Conservation (phyloP, 495 filamentous ascomycete species). For the Lophiostoma macrostomum region DNA sequence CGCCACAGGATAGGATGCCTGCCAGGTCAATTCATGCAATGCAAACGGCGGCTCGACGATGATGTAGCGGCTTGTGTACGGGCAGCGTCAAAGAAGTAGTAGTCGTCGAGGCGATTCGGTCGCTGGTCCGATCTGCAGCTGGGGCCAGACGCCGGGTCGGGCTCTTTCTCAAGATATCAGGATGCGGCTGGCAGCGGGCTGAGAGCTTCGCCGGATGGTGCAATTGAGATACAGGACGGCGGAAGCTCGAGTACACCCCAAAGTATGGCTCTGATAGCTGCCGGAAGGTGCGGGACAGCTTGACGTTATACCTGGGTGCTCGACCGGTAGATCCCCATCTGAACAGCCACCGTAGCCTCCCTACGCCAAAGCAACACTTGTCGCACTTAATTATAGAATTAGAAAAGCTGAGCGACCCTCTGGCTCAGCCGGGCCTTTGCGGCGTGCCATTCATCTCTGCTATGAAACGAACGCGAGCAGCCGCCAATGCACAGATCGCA, state of each 20-base stretch:
- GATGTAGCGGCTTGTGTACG: not conserved
- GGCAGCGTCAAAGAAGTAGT: not conserved
- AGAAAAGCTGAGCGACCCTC: not conserved
- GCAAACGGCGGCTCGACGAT: not conserved
- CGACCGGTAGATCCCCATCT: not conserved
- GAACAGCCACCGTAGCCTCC: not conserved
- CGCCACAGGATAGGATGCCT: not conserved
- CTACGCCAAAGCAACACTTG: not conserved
- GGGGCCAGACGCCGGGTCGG: too few relatives aligned
- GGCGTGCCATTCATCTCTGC: not conserved
- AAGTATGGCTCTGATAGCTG: too few relatives aligned
- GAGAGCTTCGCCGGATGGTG: too few relatives aligned
- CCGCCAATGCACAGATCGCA: slow-evolving; percentile 4
- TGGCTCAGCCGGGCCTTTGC: not conserved
- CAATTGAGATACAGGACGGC: not conserved
- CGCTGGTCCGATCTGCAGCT: not conserved
- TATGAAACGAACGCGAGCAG: not conserved
- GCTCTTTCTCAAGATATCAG: too few relatives aligned
- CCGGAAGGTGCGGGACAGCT: not conserved
- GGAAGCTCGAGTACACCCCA: too few relatives aligned
- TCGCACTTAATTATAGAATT: not conserved
- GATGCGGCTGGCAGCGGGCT: too few relatives aligned
- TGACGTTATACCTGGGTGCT: slow-evolving; percentile 2
- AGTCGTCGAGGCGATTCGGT: not conserved
- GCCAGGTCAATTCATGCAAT: slow-evolving; percentile 4